Evolutionary conservation across 164 flowering plant species (phyloP), one percentile per base, ranked within the genome.

Genomic region (Echeveria elegans): DNA sequence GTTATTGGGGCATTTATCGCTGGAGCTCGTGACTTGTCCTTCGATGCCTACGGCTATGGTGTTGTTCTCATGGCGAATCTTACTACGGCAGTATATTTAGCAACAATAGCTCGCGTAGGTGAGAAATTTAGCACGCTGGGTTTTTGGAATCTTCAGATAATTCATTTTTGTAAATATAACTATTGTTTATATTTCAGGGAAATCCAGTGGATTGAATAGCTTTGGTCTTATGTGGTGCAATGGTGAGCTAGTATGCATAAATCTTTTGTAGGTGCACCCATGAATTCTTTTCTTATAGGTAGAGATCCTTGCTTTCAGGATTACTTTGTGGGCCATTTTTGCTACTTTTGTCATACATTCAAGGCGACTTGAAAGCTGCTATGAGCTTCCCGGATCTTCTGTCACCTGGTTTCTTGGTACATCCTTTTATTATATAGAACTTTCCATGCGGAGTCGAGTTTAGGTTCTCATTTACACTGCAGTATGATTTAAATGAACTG

Each of bases 211-310:
- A 36, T 87, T 90, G 43, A 90, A 88, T 72, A 90, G 94, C 78
- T 90, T 90, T 73, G 96, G 96, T 58, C 84, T 90, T 50, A 90
- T 90, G 96, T 90, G 96, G 96, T 90, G 92, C 81, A 90, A 90
- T 76, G 96, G 96, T 90, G 80, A 73, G 75, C 52, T 72, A 31
- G 38, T 36, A 56, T 37, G 47, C 29, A 63, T 34, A 30, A 40
- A 65, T 36, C 12, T 40, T 63, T 36, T 36, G 14, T 63, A 6
- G 32, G 32, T 16, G 32, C 19, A 12, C 31, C 61, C 4, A 28
- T 1, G 4, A 11, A 28, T 8, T 14, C 61, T 26, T 56, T 26
- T 26, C 61, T 56, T 4, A 59, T 65, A 36, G 40, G 31, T 34
- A 8, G 28, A 59, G 45, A n/a, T n/a, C n/a, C 34, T 70, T 68